phyloP scores from a whole-genome alignment of 345 rosid genomes.

The Raphanus raphanistrum region DNA sequence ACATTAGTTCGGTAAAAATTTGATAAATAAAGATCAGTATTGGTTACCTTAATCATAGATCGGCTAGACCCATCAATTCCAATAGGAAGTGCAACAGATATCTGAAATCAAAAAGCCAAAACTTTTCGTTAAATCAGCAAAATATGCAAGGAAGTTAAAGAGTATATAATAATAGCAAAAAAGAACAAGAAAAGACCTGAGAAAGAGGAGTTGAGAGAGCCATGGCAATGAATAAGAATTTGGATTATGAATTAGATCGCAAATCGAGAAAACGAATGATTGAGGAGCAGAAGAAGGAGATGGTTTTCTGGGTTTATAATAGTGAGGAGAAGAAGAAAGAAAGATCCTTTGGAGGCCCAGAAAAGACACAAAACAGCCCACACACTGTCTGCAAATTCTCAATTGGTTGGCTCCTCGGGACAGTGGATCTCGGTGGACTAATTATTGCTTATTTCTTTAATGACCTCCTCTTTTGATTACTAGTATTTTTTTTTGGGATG shows the following conservation, averaged over 20 bases:
- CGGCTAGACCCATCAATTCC: conserved; percentile 36
- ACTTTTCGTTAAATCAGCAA: background rate
- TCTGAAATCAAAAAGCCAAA: conserved; percentile 30
- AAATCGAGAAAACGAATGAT: conserved; percentile 2
- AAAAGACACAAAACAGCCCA: conserved; percentile 31
- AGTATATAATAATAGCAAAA: background rate
- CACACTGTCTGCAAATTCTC: conserved; percentile 29
- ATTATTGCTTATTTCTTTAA: conserved; percentile 10
- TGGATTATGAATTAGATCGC: background rate
- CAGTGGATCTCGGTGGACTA: conserved; percentile 12
- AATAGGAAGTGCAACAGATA: conserved; percentile 23
- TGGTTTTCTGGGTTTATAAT: conserved; percentile 29
- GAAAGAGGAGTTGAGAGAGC: conserved; percentile 34
- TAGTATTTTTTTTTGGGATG: background rate
- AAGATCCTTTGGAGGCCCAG: conserved; percentile 36
- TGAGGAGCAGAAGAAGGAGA: background rate
- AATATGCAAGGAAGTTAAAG: background rate
- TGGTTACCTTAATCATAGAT: conserved; percentile 34
- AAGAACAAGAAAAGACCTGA: conserved; percentile 22
- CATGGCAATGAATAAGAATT: conserved; percentile 14
- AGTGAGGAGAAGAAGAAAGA: too few species aligned
- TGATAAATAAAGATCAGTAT: conserved; percentile 2
- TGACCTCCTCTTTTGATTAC: background rate
- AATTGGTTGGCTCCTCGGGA: conserved; percentile 31
- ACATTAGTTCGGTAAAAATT: background rate